These are phyloP conservation scores for Geotrichum reessii DNA, from an alignment of 1,139 yeast genomes.

Conservation along the genomic window DNA sequence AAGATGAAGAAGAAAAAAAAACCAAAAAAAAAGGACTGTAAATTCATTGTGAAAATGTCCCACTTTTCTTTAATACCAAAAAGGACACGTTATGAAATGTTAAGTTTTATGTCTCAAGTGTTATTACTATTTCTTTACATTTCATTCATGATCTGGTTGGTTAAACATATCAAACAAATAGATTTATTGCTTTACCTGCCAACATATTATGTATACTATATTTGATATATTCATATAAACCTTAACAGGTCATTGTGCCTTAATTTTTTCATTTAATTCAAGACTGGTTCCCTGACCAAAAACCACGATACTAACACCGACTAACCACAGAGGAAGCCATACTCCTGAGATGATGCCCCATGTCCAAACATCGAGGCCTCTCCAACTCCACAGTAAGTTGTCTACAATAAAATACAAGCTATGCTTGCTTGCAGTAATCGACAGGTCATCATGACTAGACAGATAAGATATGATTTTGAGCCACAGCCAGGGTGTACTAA, in stretches of 20 bases:
- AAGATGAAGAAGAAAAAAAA: conserved; percentile 1
- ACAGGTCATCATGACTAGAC: conserved; percentile 24
- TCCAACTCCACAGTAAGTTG: conserved; percentile 60
- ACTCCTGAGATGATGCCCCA: conserved; percentile 71
- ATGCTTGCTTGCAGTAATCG: conserved; percentile 41
- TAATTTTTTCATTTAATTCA: neutral
- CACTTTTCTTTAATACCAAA: neutral
- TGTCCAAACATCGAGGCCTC: conserved; percentile 74
- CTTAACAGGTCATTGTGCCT: conserved; percentile 4
- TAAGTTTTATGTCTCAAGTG: too few species aligned
- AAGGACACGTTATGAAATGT: conserved; percentile 12
- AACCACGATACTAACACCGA: conserved; percentile 40
- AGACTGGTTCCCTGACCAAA: neutral
- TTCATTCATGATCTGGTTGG: too few species aligned
- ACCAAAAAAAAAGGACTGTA: neutral
- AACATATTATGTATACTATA: neutral
- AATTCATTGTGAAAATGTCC: neutral
- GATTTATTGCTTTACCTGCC: neutral
- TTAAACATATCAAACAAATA: too few species aligned
- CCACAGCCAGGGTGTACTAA: conserved; percentile 25
- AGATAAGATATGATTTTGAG: conserved; percentile 41
- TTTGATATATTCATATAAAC: neutral
- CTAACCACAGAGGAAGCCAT: conserved; percentile 81
- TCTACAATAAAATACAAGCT: conserved; percentile 38
- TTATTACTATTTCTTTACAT: neutral